Evolutionary conservation across 768 basidiomycete genomes (phyloP).

Genomic region (Podaxis sp.): DNA sequence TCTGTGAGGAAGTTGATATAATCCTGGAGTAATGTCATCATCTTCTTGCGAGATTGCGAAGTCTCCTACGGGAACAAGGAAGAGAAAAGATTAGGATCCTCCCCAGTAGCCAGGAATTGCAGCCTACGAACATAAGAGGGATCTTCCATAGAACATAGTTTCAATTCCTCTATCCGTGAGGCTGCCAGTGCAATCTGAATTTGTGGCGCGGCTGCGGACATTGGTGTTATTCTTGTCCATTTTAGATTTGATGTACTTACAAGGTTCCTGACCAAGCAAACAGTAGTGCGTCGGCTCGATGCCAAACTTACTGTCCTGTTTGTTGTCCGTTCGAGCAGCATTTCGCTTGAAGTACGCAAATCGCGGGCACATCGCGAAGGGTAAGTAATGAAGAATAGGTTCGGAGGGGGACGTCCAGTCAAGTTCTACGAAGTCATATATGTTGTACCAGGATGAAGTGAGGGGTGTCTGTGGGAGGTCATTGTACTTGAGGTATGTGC

Average conservation of each 20-base stretch:
- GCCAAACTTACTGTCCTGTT: constrained; percentile 76
- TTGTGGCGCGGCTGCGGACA: constrained; percentile 50
- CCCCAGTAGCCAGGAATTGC: background rate
- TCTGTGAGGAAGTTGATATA: constrained; percentile 56
- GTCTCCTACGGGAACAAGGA: constrained; percentile 15
- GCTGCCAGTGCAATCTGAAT: constrained; percentile 63
- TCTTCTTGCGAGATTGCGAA: constrained; percentile 28
- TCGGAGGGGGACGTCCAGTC: constrained; percentile 55
- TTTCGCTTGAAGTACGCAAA: constrained; percentile 79
- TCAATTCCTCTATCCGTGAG: constrained; percentile 52
- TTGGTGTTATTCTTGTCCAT: background rate
- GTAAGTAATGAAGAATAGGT: constrained; percentile 68
- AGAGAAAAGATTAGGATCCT: background rate
- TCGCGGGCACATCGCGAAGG: constrained; percentile 74
- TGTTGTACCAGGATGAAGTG: constrained; percentile 68
- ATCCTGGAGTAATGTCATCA: constrained; percentile 57
- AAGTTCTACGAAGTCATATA: constrained; percentile 80
- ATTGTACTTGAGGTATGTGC: constrained; percentile 46
- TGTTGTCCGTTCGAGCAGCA: constrained; percentile 37
- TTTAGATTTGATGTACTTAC: constrained; percentile 38
- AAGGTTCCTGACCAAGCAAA: constrained; percentile 67
- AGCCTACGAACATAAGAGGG: background rate
- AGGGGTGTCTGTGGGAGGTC: constrained; percentile 42
- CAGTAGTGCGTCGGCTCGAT: constrained; percentile 81
- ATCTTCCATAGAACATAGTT: constrained; percentile 14